Evolutionary conservation across 768 basidiomycete genomes (phyloP).

Genomic region (Trametopsis cervina): DNA sequence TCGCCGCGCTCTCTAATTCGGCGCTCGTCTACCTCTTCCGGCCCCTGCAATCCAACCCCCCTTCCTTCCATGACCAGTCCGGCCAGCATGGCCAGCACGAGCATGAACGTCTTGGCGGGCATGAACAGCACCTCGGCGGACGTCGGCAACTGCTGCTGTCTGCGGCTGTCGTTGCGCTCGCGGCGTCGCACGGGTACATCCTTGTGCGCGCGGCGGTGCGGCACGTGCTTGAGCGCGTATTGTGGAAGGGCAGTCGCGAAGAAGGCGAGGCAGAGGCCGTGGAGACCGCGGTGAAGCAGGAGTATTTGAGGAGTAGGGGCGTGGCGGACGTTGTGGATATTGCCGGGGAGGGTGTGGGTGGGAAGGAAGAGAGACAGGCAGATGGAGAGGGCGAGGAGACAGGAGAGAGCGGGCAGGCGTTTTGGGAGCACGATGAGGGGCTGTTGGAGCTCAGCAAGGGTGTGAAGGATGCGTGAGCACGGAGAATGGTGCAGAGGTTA

Average conservation of each 20-base stretch:
- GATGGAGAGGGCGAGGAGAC: conserved; percentile 3
- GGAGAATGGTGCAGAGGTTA: too few species aligned
- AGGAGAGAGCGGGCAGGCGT: conserved; percentile 5
- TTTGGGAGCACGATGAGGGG: conserved; percentile 14
- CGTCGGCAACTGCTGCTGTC: conserved; percentile 21
- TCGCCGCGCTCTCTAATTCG: conserved; percentile 81
- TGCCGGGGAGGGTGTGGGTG: conserved; percentile 13
- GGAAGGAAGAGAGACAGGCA: conserved; percentile 12
- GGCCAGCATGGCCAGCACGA: conserved; percentile 21
- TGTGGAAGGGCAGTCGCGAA: conserved; percentile 73
- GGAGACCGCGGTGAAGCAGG: conserved; percentile 47
- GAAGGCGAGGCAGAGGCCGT: conserved; percentile 47
- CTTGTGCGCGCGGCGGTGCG: conserved; percentile 54
- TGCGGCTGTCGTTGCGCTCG: conserved; percentile 52
- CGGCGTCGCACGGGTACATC: conserved; percentile 84
- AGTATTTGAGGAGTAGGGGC: conserved; percentile 29
- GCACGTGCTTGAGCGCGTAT: conserved; percentile 63
- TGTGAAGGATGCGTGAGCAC: conserved; percentile 12
- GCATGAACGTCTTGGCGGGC: conserved; percentile 15
- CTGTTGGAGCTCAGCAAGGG: conserved; percentile 12
- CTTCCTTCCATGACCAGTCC: too few species aligned
- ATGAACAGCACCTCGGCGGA: conserved; percentile 14
- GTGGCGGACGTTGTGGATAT: conserved; percentile 20
- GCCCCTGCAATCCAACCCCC: too few species aligned
- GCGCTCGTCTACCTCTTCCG: conserved; percentile 90